These are phyloP conservation scores for Vitis hybrid DNA, from an alignment of 177 flowering plant genomes.

Conservation along the genomic window DNA sequence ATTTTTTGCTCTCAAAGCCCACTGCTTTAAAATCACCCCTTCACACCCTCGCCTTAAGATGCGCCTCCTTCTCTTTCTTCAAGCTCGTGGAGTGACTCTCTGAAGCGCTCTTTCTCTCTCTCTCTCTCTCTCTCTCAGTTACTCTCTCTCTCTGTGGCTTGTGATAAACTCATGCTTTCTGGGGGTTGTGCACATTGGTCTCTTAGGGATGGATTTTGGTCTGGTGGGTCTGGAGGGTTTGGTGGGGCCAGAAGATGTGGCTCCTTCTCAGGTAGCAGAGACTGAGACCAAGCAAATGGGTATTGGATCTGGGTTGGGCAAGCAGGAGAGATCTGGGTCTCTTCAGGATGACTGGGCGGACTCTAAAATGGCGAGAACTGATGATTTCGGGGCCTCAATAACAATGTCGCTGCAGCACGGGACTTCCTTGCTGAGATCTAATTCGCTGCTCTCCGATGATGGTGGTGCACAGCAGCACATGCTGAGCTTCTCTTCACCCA, in stretches of 20 bases:
- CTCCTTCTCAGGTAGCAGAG: neutral
- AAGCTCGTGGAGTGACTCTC: neutral
- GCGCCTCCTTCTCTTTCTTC: conserved; percentile 16
- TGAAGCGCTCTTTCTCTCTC: neutral
- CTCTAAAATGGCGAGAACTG: conserved; percentile 5
- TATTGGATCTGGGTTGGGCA: conserved; percentile 8
- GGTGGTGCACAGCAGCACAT: conserved; percentile 21
- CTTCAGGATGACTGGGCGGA: neutral
- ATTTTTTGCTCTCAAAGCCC: conserved; percentile 11
- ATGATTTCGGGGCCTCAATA: neutral
- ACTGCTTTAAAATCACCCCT: conserved; percentile 5
- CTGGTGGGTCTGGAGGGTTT: conserved; percentile 4
- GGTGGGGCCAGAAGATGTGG: conserved; percentile 3
- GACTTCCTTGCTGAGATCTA: conserved; percentile 11
- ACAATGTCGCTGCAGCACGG: neutral
- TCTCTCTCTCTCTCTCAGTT: neutral
- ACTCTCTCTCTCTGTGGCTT: neutral
- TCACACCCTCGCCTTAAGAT: conserved; percentile 6
- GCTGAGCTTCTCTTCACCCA: conserved; percentile 35
- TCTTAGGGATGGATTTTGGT: conserved; percentile 6
- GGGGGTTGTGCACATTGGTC: conserved; percentile 13
- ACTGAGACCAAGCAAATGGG: conserved; percentile 1
- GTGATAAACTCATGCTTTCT: conserved; percentile 16
- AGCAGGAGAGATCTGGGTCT: conserved; percentile 11
- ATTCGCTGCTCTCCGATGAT: conserved; percentile 5